Evolutionary conservation across 352 stramenopile genomes (phyloP), one percentile per base, ranked within the genome.

Genomic region (Saprolegnia parasitica): DNA sequence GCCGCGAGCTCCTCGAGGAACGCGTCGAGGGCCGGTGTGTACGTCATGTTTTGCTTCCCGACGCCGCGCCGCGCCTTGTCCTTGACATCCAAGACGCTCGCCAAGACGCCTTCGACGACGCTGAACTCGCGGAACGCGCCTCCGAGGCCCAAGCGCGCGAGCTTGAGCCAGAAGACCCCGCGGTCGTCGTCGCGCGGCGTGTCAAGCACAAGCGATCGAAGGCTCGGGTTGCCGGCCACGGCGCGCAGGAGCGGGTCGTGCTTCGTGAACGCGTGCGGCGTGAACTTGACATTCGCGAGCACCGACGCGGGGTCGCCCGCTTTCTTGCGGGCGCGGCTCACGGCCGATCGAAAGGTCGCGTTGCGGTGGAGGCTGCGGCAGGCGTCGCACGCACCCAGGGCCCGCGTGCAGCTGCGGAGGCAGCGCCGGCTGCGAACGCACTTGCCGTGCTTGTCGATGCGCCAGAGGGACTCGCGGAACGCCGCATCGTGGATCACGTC

Each of bases 21-120:
- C 11, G 81, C 81, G 60, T 93, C 86, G 64, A 93, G 66, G 9
- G 81, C 71, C 61, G 74, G 75, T 0, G 86, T 78, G 70, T 93
- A 93, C 72, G 87, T 78, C 86, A 91, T 93, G 65, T 93, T 93
- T 50, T 93, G 86, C 72, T 91, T 93, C 26, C 86, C 86, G 13
- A 91, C 86, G 20, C 86, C 86, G 49, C 86, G 83, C 1, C 80
- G 83, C 62, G 88, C 80, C 64, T 91, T 90, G 72, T 93, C 86
- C 64, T 93, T 93, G 8, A 90, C 71, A 62, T 91, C 83, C 45
- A 91, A 78, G 81, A 93, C 90, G 70, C 83, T 91, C 61, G 83
- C 81, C 32, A 92, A 78, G 0, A 93, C 72, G 20, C 81, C 84
- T 77, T 90, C 86, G 52, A 93, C 89, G 1, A 93, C 84, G 1